These are phyloP conservation scores for Daldinia sp. DNA, from an alignment of 2,329 filamentous ascomycete species.

Conservation along the genomic window DNA sequence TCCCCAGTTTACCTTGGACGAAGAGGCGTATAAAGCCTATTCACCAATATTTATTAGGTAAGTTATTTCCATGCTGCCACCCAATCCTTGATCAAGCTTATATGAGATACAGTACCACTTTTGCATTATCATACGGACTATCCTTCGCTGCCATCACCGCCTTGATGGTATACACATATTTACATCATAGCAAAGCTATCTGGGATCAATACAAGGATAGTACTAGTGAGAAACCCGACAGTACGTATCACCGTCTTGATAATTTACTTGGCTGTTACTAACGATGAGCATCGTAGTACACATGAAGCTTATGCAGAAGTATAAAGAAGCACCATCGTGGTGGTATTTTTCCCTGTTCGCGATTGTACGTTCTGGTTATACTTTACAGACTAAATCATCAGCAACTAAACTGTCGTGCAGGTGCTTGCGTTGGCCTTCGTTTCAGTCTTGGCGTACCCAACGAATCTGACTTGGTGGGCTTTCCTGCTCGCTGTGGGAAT, in stretches of 20 bases:
- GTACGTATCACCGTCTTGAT: slow-evolving; percentile 20
- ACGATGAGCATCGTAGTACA: slow-evolving; percentile 52
- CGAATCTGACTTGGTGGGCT: slow-evolving; percentile 78
- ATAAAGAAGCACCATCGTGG: slow-evolving; percentile 72
- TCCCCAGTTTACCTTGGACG: slow-evolving; percentile 70
- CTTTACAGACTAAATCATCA: neutral
- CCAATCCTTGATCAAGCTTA: slow-evolving; percentile 22
- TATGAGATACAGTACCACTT: slow-evolving; percentile 69
- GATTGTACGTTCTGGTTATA: slow-evolving; percentile 57
- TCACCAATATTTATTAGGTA: slow-evolving; percentile 74
- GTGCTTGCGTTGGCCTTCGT: slow-evolving; percentile 67
- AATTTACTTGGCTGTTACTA: slow-evolving; percentile 1
- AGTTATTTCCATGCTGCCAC: slow-evolving; percentile 3
- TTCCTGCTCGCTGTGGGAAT: slow-evolving; percentile 76
- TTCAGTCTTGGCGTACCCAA: slow-evolving; percentile 70
- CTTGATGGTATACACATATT: slow-evolving; percentile 74
- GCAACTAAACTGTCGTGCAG: slow-evolving; percentile 50
- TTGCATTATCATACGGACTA: slow-evolving; percentile 76
- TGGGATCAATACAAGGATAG: slow-evolving; percentile 72
- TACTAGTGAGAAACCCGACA: slow-evolving; percentile 70
- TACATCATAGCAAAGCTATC: slow-evolving; percentile 76
- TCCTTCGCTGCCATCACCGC: slow-evolving; percentile 79
- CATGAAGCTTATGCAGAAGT: slow-evolving; percentile 73
- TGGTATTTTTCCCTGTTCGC: slow-evolving; percentile 72
- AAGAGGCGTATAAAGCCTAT: slow-evolving; percentile 73